A percentile compares a stretch with the other conserved stretches of the same genome.
These are phyloP conservation scores for Parastagonospora avenae DNA, from an alignment of 2,329 filamentous ascomycete species.

Conservation along the genomic window DNA sequence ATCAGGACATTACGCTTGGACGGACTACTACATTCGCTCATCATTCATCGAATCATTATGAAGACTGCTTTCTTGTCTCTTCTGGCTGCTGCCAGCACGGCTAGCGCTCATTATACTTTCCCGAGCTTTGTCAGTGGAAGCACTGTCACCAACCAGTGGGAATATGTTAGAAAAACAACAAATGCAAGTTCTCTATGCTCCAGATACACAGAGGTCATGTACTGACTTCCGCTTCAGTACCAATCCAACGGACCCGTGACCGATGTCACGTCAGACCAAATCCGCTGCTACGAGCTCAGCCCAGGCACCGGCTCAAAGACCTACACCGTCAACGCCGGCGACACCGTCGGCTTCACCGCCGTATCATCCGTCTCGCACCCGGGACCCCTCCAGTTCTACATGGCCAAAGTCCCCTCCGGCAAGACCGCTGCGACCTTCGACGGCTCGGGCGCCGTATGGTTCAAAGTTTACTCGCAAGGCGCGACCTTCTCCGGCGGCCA, in stretches of 20 bases:
- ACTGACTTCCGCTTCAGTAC: constrained; percentile 22
- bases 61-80: constrained; percentile 31
- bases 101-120: constrained; percentile 42
- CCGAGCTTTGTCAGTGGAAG: constrained; percentile 33
- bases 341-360: constrained; percentile 38
- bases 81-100: constrained; percentile 26
- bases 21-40: neutral
- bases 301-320: constrained; percentile 16
- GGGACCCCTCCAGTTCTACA: constrained; percentile 45
- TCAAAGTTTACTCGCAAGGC: constrained; percentile 31
- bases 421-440: constrained; percentile 39
- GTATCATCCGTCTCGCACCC: constrained; percentile 35
- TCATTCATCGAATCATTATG: constrained; percentile 22
- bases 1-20: constrained; percentile 3
- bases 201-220: neutral
- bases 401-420: constrained; percentile 44
- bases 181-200: neutral
- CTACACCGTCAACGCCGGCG: constrained; percentile 28
- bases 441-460: constrained; percentile 43
- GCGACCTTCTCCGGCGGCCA: constrained; percentile 12
- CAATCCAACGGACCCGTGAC: constrained; percentile 41
- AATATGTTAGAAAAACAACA: constrained; percentile 40
- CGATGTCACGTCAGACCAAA: constrained; percentile 14
- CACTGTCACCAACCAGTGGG: constrained; percentile 31
- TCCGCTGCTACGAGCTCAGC: constrained; percentile 34